Conservation (phyloP, 306 rosid species). For the Cercis canadensis region DNA sequence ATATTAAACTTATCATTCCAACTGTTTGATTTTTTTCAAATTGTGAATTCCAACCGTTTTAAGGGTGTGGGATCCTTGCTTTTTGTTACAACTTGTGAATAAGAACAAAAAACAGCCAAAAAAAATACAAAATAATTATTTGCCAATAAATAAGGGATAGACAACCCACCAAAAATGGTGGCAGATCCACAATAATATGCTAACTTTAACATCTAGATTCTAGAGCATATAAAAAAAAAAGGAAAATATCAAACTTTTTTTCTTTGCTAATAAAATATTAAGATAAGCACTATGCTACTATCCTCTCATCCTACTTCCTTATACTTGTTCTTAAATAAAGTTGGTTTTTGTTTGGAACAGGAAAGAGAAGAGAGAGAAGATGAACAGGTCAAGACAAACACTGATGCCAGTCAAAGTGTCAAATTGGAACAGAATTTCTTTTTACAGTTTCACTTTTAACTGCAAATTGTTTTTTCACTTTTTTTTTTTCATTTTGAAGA, state of each 20-base stretch:
- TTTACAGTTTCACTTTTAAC: conserved; percentile 31
- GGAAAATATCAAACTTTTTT: too few species aligned
- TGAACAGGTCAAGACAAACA: neutral
- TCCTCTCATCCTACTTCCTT: too few species aligned
- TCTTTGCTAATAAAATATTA: too few species aligned
- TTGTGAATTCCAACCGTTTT: neutral
- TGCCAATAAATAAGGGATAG: too few species aligned
- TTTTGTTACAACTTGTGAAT: neutral
- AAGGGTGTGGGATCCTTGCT: neutral
- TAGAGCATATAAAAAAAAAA: too few species aligned
- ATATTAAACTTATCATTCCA: neutral
- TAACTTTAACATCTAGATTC: too few species aligned
- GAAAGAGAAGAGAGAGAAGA: neutral
- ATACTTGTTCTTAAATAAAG: too few species aligned
- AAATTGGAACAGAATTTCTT: conserved; percentile 44
- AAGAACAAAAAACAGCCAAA: neutral
- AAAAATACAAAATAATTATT: too few species aligned
- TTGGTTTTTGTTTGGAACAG: too few species aligned
- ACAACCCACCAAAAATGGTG: too few species aligned
- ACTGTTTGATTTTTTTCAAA: neutral
- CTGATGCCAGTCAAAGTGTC: conserved; percentile 43
- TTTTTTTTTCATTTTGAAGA: neutral
- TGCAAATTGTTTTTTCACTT: neutral
- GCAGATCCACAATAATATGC: neutral
- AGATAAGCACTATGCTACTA: too few species aligned